These are phyloP conservation scores for Cyamopsis tetragonoloba DNA, from an alignment of 306 rosid genomes.

Conservation along the genomic window DNA sequence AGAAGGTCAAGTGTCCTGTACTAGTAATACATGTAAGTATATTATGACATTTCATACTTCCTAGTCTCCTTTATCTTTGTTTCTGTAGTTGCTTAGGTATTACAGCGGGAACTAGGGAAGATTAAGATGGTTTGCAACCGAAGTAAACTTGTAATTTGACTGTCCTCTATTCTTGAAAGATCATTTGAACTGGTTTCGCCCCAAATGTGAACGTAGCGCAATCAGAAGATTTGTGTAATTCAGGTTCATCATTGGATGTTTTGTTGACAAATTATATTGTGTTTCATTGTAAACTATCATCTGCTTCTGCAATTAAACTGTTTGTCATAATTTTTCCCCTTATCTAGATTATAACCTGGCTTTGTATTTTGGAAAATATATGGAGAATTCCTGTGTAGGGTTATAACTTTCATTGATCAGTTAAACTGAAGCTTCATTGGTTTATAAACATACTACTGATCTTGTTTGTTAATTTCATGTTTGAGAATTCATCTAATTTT, in stretches of 20 bases:
- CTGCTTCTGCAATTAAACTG: neutral
- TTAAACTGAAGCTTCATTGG: neutral
- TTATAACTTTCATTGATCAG: neutral
- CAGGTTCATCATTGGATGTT: neutral
- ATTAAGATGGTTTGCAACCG: neutral
- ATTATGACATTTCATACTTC: neutral
- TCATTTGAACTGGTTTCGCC: neutral
- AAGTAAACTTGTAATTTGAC: neutral
- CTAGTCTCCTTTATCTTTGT: conserved; percentile 1
- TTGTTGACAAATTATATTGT: neutral
- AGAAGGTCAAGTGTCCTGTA: conserved; percentile 96
- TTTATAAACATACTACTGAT: neutral
- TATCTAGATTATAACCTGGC: neutral
- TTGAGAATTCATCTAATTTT: neutral
- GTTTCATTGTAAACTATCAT: neutral
- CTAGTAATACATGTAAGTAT: conserved; percentile 95
- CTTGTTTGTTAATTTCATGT: neutral
- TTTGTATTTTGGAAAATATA: neutral
- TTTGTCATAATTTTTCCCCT: neutral
- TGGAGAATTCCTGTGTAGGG: neutral
- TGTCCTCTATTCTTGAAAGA: neutral
- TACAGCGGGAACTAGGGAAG: neutral
- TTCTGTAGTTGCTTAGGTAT: too few relatives aligned
- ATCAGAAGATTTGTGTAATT: neutral
- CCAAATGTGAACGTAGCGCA: neutral